A percentile compares a stretch with the other conserved stretches of the same genome.
Evolutionary conservation across 352 stramenopile species (phyloP).

Genomic region (Albugo laibachii): DNA sequence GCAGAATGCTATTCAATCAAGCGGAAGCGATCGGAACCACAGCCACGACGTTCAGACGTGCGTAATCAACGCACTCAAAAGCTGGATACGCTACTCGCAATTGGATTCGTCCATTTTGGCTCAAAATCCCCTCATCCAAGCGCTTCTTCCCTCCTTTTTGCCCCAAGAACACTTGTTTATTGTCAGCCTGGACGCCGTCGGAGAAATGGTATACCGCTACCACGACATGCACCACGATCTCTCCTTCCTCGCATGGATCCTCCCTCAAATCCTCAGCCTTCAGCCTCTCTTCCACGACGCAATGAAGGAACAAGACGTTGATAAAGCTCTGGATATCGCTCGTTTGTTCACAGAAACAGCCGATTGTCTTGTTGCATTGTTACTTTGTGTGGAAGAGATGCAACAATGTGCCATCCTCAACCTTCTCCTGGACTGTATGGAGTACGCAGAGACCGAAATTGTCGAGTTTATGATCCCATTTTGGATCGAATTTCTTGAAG

Average conservation of each 20-base stretch:
- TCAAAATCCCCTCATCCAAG: constrained; percentile 47
- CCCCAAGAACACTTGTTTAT: constrained; percentile 67
- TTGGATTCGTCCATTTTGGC: constrained; percentile 22
- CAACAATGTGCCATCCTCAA: constrained; percentile 50
- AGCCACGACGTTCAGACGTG: constrained; percentile 23
- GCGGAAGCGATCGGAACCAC: constrained; percentile 1
- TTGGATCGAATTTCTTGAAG: constrained; percentile 48
- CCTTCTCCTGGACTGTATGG: constrained; percentile 77
- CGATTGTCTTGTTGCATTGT: constrained; percentile 64
- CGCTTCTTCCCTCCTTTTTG: constrained; percentile 29
- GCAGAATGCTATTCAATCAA: constrained; percentile 17
- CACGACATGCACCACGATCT: constrained; percentile 20
- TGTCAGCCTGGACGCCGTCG: constrained; percentile 52
- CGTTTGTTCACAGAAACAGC: constrained; percentile 82
- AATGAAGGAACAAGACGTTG: constrained; percentile 36
- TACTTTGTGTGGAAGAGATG: constrained; percentile 38
- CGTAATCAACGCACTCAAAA: constrained; percentile 32
- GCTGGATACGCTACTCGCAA: constrained; percentile 38
- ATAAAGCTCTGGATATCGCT: constrained; percentile 58
- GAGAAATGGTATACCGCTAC: constrained; percentile 58
- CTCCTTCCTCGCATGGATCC: constrained; percentile 50
- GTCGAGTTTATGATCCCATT: constrained; percentile 73
- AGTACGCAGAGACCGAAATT: constrained; percentile 53
- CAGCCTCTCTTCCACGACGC: constrained; percentile 26
- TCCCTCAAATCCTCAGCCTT: constrained; percentile 40